Evolutionary conservation across 192 early-diverging fungal genomes (phyloP), one percentile per base, ranked within the genome.

Genomic region (Coemansia sp.): DNA sequence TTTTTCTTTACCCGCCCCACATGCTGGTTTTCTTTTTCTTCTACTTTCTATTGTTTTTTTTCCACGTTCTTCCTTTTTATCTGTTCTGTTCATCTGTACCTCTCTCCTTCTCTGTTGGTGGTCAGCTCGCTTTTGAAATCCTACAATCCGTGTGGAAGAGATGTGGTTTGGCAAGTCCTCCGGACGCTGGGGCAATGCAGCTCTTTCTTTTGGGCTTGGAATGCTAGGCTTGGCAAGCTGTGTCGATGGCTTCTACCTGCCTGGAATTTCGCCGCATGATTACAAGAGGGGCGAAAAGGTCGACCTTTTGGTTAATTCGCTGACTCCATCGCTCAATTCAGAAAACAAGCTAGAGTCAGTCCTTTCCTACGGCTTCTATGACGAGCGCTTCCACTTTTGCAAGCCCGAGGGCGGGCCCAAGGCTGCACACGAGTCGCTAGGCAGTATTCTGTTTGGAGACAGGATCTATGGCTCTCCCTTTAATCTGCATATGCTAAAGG

Each of bases 391-490:
- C 76, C 89, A 93, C 72, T 94, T 96, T 69, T 98, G 95, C 75
- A 67, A 82, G 63, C 93, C 93, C 2, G 78, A 86, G 19, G 86
- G 83, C 46, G 88, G 86, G 0, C 86, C 87, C 7, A 73, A 86
- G 63, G 79, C 86, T 1, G 85, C 88, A 63, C 71, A 90, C 22
- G 96, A 97, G 79, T 90, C 87, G 3, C 85, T 98, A 58, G 96
- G 96, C 41, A 90, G 88, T 67, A 95, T 98, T 48, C 78, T 98
- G 39, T 98, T 98, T 91, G 97, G 97, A 7, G 95, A 98, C 67
- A 87, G 96, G 40, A 91, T 98, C 68, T 95, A 88, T 63, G 87
- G 81, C 57, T 95, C 94, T 4, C 85, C 84, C 4, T 93, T 93
- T 68, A 72, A 94, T 82, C 87, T 97, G 77, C 74, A 70, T 14